Evolutionary conservation across 1,139 yeast genomes (phyloP).

Genomic region (Scheffersomyces lignicola): DNA sequence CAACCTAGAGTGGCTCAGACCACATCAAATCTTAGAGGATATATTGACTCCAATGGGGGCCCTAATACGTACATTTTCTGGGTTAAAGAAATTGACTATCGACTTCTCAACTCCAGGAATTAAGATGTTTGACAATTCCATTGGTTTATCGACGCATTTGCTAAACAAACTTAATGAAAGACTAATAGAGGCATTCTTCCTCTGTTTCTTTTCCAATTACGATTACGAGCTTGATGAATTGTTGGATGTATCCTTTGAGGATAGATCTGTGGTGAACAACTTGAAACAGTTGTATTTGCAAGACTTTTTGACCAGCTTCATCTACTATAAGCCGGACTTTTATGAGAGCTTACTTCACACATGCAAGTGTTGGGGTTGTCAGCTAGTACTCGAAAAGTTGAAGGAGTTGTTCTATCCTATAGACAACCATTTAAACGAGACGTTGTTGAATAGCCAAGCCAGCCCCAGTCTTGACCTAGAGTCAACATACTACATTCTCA

Average conservation of each 20-base stretch:
- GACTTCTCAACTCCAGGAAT: constrained; percentile 42
- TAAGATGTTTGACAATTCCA: constrained; percentile 38
- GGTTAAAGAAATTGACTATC: constrained; percentile 25
- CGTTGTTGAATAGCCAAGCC: constrained; percentile 9
- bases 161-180: constrained; percentile 37
- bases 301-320: constrained; percentile 40
- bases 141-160: constrained; percentile 29
- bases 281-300: constrained; percentile 33
- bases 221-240: no score
- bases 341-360: constrained; percentile 37
- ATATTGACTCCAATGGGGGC: constrained; percentile 34
- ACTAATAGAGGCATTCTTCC: constrained; percentile 38
- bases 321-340: constrained; percentile 41
- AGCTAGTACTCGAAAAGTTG: constrained; percentile 25
- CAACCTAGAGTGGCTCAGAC: constrained; percentile 40
- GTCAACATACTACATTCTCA: constrained; percentile 30
- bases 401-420: constrained; percentile 24
- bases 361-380: constrained; percentile 40
- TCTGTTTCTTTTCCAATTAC: constrained; percentile 23
- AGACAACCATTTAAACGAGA: constrained; percentile 13
- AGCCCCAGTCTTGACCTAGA: constrained; percentile 21
- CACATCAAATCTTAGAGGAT: constrained; percentile 35
- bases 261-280: constrained; percentile 14
- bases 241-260: constrained; percentile 8
- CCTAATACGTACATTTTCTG: constrained; percentile 26